These are phyloP conservation scores for Hypomontagnella submonticulosa DNA, from an alignment of 495 filamentous ascomycete genomes.

Conservation along the genomic window DNA sequence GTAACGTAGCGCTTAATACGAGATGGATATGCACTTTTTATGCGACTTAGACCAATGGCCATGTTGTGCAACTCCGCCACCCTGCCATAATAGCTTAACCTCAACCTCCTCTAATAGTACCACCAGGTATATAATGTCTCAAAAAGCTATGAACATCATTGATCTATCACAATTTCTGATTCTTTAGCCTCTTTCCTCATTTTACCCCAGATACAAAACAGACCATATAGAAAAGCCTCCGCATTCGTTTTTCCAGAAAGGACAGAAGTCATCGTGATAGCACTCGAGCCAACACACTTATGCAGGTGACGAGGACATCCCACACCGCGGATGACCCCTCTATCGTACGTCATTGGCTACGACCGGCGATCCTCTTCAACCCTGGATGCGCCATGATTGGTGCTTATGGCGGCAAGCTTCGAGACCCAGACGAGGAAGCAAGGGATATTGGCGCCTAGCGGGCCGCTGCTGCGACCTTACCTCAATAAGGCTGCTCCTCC, in stretches of 20 bases:
- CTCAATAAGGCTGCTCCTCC: slow-evolving; percentile 25
- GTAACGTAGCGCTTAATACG: slow-evolving; percentile 37
- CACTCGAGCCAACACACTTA: slow-evolving; percentile 35
- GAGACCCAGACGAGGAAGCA: slow-evolving; percentile 22
- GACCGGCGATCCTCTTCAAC: slow-evolving; percentile 25
- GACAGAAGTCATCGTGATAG: no score
- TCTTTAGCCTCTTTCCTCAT: slow-evolving; percentile 2
- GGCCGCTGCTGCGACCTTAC: slow-evolving; percentile 40
- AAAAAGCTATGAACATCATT: no score
- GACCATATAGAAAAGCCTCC: slow-evolving; percentile 1
- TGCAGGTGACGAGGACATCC: slow-evolving; percentile 41
- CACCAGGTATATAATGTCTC: not conserved
- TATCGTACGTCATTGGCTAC: slow-evolving; percentile 44
- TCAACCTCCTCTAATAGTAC: not conserved
- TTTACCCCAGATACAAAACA: slow-evolving; percentile 3
- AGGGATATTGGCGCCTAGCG: slow-evolving; percentile 42
- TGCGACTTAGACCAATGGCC: no score
- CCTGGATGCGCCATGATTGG: slow-evolving; percentile 26
- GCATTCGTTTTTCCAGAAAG: no score
- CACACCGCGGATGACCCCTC: slow-evolving; percentile 17
- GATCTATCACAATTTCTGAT: not conserved
- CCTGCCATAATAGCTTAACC: not conserved
- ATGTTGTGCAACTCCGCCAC: slow-evolving; percentile 11
- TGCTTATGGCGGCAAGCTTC: slow-evolving; percentile 36
- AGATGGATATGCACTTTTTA: slow-evolving; percentile 12